Conservation (phyloP, 1,284 basidiomycete genomes). For the Apiotrichum siamense region DNA sequence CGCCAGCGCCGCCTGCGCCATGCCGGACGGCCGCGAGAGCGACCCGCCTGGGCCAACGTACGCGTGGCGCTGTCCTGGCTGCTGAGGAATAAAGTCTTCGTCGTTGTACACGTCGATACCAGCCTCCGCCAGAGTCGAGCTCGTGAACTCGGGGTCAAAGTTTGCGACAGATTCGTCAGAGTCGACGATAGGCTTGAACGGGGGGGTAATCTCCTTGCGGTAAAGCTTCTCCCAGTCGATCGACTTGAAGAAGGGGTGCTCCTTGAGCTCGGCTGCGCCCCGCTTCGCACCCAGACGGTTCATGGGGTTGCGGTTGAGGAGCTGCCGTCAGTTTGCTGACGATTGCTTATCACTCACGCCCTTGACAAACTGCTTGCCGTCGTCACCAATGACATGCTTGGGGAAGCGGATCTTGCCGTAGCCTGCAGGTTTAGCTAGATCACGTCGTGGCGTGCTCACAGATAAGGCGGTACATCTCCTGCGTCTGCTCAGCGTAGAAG, state of each 20-base stretch:
- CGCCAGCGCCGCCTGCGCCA: constrained; percentile 34
- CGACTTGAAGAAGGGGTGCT: constrained; percentile 86
- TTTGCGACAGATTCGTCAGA: constrained; percentile 96
- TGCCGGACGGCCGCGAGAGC: constrained; percentile 28
- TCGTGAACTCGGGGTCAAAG: constrained; percentile 97
- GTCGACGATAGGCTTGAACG: constrained; percentile 96
- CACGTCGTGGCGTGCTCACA: constrained; percentile 49
- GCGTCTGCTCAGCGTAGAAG: constrained; percentile 98
- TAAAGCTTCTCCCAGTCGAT: constrained; percentile 87
- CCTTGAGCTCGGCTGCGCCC: constrained; percentile 90
- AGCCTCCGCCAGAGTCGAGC: constrained; percentile 40
- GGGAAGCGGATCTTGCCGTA: constrained; percentile 96
- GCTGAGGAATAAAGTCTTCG: constrained; percentile 39
- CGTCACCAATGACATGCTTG: constrained; percentile 85
- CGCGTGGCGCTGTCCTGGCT: constrained; percentile 34
- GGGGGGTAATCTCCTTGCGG: constrained; percentile 86
- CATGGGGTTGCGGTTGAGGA: constrained; percentile 95
- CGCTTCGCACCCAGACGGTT: constrained; percentile 87
- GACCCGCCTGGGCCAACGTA: constrained; percentile 46
- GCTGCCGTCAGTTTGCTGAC: constrained; percentile 50
- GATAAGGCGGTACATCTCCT: constrained; percentile 99
- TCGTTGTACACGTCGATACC: constrained; percentile 59
- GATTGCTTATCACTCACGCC: constrained; percentile 47
- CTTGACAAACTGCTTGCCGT: constrained; percentile 99
- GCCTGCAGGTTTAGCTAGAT: constrained; percentile 19